phyloP scores from a whole-genome alignment of 139 green algal genomes.

The Pleodorina starrii region DNA sequence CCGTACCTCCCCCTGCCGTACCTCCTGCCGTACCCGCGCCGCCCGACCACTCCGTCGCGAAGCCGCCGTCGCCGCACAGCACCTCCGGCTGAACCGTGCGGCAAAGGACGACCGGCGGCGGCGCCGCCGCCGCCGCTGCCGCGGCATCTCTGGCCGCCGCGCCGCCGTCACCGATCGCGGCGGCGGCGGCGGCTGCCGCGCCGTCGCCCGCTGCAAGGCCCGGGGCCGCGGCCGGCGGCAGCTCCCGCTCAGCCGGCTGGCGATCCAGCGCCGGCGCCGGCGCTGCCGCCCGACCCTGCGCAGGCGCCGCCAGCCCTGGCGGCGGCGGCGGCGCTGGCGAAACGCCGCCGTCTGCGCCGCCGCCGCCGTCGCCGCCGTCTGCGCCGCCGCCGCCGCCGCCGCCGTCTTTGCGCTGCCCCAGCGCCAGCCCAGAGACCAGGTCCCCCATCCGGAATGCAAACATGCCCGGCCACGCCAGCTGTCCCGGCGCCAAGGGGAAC shows the following conservation, averaged over 20 bases:
- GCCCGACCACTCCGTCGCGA: neutral
- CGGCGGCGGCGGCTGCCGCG: neutral
- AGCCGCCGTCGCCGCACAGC: slow-evolving; percentile 5
- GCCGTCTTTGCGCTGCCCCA: neutral
- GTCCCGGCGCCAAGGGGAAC: neutral
- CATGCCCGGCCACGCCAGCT: slow-evolving; percentile 26
- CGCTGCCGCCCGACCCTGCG: neutral
- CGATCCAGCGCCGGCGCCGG: neutral
- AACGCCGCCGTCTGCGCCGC: neutral
- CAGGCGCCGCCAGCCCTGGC: neutral
- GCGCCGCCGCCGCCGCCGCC: neutral
- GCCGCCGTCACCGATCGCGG: neutral
- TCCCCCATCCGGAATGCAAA: slow-evolving; percentile 13
- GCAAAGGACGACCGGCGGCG: no score
- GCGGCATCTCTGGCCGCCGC: neutral
- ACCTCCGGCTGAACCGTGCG: neutral
- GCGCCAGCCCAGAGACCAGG: neutral
- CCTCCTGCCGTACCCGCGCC: neutral
- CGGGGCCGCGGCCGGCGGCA: neutral
- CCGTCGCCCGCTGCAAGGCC: neutral
- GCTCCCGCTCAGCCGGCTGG: neutral
- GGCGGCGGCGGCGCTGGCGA: neutral
- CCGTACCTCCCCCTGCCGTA: neutral
- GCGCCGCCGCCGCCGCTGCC: neutral
- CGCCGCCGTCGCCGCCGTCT: neutral